Evolutionary conservation across 352 stramenopile genomes (phyloP).

Genomic region (Thalassiosira livingstoniorum): DNA sequence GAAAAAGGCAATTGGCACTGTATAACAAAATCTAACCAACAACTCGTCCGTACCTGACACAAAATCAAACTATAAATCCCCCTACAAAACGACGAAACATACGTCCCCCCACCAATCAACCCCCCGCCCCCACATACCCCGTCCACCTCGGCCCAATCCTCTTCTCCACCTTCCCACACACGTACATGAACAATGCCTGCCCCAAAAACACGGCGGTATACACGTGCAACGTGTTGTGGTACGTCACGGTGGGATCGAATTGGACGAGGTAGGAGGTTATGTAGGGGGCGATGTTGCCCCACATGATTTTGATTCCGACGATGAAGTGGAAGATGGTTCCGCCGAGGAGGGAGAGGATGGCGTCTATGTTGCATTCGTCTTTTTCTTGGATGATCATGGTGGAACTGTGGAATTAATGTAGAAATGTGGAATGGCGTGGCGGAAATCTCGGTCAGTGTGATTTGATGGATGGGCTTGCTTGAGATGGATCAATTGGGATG

Average conservation of each 20-base stretch:
- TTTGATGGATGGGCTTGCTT: too few species aligned
- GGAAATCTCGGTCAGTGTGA: too few species aligned
- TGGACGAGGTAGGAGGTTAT: conserved; percentile 57
- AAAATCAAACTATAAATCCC: conserved; percentile 36
- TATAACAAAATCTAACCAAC: too few species aligned
- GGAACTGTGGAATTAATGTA: not conserved
- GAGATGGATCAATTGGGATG: too few species aligned
- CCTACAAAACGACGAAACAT: conserved; percentile 44
- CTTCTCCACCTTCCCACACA: conserved; percentile 47
- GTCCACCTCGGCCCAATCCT: conserved; percentile 42
- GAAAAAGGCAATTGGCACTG: too few species aligned
- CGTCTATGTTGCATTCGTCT: conserved; percentile 27
- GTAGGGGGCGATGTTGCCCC: conserved; percentile 41
- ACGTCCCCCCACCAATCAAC: conserved; percentile 46
- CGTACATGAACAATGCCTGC: conserved; percentile 57
- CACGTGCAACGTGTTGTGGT: conserved; percentile 48
- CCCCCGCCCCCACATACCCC: conserved; percentile 29
- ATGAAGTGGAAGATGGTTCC: conserved; percentile 61
- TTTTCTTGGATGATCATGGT: not conserved
- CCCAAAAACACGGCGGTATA: conserved; percentile 55
- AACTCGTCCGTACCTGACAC: conserved; percentile 14
- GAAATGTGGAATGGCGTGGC: not conserved
- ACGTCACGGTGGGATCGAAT: conserved; percentile 44
- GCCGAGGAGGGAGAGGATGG: conserved; percentile 42
- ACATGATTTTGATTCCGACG: conserved; percentile 54